Conservation (phyloP, 1,284 basidiomycete species). For the Irpex sp. region DNA sequence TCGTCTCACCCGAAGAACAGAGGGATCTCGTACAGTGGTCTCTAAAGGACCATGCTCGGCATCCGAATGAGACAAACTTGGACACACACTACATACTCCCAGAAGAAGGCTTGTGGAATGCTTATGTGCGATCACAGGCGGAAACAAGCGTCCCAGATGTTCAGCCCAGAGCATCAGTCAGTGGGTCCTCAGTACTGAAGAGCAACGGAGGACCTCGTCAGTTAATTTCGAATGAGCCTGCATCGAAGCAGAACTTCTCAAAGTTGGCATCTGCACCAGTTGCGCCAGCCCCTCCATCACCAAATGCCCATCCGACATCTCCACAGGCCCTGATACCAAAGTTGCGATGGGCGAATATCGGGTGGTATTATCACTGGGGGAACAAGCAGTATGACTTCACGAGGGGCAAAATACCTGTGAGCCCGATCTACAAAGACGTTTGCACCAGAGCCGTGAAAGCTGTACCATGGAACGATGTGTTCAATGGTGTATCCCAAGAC, state of each 20-base stretch:
- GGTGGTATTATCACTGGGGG: slow-evolving; percentile 92
- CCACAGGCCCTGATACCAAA: slow-evolving; percentile 59
- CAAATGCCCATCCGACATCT: slow-evolving; percentile 41
- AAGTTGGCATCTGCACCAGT: slow-evolving; percentile 49
- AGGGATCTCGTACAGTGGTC: slow-evolving; percentile 65
- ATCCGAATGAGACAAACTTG: slow-evolving; percentile 85
- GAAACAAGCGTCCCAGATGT: slow-evolving; percentile 23
- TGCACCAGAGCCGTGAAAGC: slow-evolving; percentile 60
- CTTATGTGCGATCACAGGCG: slow-evolving; percentile 37
- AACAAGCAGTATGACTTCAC: slow-evolving; percentile 89
- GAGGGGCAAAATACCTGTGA: slow-evolving; percentile 60
- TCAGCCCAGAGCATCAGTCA: slow-evolving; percentile 33
- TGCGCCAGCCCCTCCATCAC: slow-evolving; percentile 54
- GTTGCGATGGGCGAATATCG: slow-evolving; percentile 90
- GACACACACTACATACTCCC: slow-evolving; percentile 83
- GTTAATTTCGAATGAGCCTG: slow-evolving; percentile 67
- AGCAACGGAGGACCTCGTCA: slow-evolving; percentile 50
- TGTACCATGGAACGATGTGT: slow-evolving; percentile 72
- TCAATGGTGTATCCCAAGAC: slow-evolving; percentile 25
- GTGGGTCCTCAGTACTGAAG: slow-evolving; percentile 4
- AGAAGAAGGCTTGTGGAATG: slow-evolving; percentile 67
- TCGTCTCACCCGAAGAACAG: slow-evolving; percentile 60
- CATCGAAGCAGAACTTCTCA: slow-evolving; percentile 44
- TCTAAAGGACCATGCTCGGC: slow-evolving; percentile 67
- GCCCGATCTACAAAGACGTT: slow-evolving; percentile 47